Base-by-base conservation (phyloP, 179 eudicot genomes). In the Spergularia azorica region DNA sequence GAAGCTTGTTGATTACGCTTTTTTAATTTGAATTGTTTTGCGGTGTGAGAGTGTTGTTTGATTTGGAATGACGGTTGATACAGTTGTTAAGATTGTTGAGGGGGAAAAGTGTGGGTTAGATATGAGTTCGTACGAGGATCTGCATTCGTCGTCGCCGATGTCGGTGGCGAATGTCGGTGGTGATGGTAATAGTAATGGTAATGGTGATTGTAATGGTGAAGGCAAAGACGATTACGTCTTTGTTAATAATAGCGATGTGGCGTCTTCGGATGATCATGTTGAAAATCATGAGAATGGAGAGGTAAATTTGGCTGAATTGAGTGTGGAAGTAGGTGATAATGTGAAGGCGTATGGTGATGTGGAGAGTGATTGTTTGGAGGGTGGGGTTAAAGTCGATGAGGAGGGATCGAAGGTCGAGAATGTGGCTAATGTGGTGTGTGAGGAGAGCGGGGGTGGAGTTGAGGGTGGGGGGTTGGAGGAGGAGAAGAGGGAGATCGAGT, bases 171-270 rank as follows among this genome's bases (percentile, higher is more conserved):
- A 59, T 60, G 79, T 74, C 70, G 82, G 79, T 75, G 87, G 46
- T 20, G 17, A 56, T 5, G 39, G 66, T 63, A 67, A 38, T 43
- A 48, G 55, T 68, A 73, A 75, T 59, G 81, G 72, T 73, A 61
- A 50, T 69, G 79, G 72, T 67, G 81, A 70, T n/a, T 67, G 75
- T 50, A 82, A 62, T 70, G 77, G 69, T 16, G 85, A 75, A 66
- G 72, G 71, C 2, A 83, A 84, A 74, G 84, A 84, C 50, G 94
- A 88, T 82, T 86, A 88, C 54, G 91, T 86, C 57, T 81, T 89
- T 61, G 82, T 88, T 18, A 80, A 84, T 68, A 79, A 80, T 3
- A 79, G 79, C 52, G 86, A 79, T 73, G 80, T 76, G 6, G 79
- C 39, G 0, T 79, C 78, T 0, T 79, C 79, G 18, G 88, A 70